phyloP scores from a whole-genome alignment of 495 filamentous ascomycete genomes.

The Trichoderma reesei region DNA sequence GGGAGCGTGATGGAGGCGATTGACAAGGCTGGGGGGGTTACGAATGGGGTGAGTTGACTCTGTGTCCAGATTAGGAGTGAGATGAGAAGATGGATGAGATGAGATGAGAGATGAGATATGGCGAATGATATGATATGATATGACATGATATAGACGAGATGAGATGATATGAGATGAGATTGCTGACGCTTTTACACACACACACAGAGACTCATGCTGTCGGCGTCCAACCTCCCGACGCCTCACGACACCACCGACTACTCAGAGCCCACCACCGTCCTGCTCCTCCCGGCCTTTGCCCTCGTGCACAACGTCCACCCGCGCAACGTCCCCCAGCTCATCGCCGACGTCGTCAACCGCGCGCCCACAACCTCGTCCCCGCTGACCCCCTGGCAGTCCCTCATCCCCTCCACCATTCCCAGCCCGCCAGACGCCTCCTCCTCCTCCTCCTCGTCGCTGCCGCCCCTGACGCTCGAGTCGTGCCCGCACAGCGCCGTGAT shows the following conservation, averaged over 20 bases:
- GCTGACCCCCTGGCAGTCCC: constrained; percentile 27
- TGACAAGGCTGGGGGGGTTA: constrained; percentile 47
- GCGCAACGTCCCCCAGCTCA: constrained; percentile 57
- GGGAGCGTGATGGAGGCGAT: constrained; percentile 95
- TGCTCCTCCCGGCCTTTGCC: constrained; percentile 82
- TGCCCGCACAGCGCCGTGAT: constrained; percentile 79
- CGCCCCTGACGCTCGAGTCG: constrained; percentile 53
- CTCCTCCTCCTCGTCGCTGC: too few relatives aligned
- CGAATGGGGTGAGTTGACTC: constrained; percentile 58
- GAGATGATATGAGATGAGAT: background rate
- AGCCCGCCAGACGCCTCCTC: constrained; percentile 11
- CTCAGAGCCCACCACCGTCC: constrained; percentile 62
- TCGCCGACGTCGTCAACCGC: constrained; percentile 59
- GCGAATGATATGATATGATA: background rate
- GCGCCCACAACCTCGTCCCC: constrained; percentile 69
- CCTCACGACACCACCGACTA: constrained; percentile 49
- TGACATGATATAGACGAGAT: background rate
- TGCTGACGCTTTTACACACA: background rate
- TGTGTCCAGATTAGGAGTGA: background rate
- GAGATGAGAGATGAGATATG: too few relatives aligned
- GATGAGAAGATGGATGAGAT: background rate
- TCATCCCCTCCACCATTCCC: background rate
- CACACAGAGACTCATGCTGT: constrained; percentile 71
- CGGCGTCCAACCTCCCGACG: constrained; percentile 84
- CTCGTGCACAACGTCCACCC: constrained; percentile 82